A percentile compares a stretch with the other conserved stretches of the same genome.
These are phyloP conservation scores for Puccinia triticina DNA, from an alignment of 1,284 basidiomycete genomes.

Conservation along the genomic window DNA sequence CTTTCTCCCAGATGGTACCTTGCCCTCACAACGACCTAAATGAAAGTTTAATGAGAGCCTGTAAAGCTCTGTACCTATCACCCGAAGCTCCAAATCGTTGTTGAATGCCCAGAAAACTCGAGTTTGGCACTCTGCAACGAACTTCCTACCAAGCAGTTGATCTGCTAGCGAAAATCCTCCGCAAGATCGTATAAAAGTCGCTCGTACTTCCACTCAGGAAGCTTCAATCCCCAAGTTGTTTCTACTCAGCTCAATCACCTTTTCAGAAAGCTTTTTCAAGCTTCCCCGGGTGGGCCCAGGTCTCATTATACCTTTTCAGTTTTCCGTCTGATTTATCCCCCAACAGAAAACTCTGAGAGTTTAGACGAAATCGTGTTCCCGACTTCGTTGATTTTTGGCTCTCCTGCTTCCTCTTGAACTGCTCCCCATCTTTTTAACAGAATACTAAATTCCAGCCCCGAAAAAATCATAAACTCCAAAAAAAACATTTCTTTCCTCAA, in stretches of 20 bases:
- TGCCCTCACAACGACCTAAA: constrained; percentile 5
- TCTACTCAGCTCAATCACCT: not conserved
- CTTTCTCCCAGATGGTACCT: not conserved
- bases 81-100: not conserved
- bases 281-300: not conserved
- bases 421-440: not conserved
- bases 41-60: constrained; percentile 12
- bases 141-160: constrained; percentile 12
- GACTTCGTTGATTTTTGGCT: not conserved
- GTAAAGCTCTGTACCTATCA: not conserved
- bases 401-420: not conserved
- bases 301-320: not conserved
- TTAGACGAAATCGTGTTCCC: not conserved
- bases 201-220: not conserved
- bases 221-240: not conserved
- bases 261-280: constrained; percentile 17
- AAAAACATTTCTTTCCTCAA: not conserved
- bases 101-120: not conserved
- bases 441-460: not conserved
- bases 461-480: not conserved
- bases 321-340: not conserved
- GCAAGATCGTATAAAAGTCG: not conserved
- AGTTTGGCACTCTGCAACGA: not conserved
- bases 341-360: not conserved
- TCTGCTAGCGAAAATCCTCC: not conserved